phyloP scores from a whole-genome alignment of 495 filamentous ascomycete genomes.

The Trichoderma virens region DNA sequence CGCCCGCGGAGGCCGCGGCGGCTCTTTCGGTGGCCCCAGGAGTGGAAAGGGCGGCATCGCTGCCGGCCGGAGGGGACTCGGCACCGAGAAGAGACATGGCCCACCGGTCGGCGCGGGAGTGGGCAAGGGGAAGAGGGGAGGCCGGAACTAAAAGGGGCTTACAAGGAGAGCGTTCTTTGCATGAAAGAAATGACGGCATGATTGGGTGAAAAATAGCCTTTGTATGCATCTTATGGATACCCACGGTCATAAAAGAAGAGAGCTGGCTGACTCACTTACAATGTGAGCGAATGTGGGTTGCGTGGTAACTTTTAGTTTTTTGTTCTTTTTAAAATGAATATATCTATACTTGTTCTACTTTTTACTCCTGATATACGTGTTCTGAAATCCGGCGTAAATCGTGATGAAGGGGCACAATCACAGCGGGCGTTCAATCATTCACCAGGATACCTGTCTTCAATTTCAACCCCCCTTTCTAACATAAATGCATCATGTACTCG shows the following conservation, averaged over 20 bases:
- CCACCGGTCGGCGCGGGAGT: conserved; percentile 26
- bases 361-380: background rate
- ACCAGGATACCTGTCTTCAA: too few relatives aligned
- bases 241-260: background rate
- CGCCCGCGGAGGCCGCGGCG: conserved; percentile 24
- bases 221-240: background rate
- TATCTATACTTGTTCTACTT: background rate
- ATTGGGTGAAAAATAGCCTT: background rate
- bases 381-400: background rate
- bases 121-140: conserved; percentile 26
- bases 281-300: background rate
- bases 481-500: background rate
- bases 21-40: conserved; percentile 17
- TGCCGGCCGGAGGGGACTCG: conserved; percentile 37
- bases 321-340: background rate
- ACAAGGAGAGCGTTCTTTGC: too few relatives aligned
- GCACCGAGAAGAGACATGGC: conserved; percentile 37
- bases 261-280: background rate
- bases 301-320: background rate
- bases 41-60: conserved; percentile 36
- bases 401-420: background rate
- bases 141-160: conserved; percentile 8
- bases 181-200: background rate
- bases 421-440: too few relatives aligned
- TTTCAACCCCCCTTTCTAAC: background rate